A percentile compares a stretch with the other conserved stretches of the same genome.
Conservation (phyloP, 1,139 yeast genomes). For the Debaryomyces coudertii region DNA sequence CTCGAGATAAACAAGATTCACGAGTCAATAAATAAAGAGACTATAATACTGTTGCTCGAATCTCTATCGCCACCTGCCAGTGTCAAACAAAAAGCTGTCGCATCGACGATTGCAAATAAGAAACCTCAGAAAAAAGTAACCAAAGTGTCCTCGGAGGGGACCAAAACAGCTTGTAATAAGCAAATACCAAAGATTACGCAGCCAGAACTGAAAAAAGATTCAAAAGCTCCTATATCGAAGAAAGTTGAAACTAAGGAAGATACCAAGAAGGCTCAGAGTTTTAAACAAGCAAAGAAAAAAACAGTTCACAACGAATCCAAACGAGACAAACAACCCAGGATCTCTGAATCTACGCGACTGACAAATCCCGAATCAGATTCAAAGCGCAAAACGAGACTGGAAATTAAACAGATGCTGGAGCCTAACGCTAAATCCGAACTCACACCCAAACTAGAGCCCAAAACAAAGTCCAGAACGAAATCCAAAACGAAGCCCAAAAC, state of each 20-base stretch:
- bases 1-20: constrained; percentile 17
- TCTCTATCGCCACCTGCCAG: constrained; percentile 6
- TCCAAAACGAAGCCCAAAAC: neutral
- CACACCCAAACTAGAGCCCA: neutral
- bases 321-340: neutral
- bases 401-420: no score
- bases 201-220: neutral
- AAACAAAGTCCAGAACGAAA: neutral
- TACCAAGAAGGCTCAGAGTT: neutral
- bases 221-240: neutral
- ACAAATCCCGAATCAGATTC: neutral
- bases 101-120: neutral
- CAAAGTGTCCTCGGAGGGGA: neutral
- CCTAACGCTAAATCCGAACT: neutral
- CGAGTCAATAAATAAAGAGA: constrained; percentile 14
- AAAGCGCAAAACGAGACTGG: neutral
- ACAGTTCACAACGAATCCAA: neutral
- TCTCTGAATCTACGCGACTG: neutral
- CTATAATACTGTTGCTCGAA: neutral
- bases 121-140: neutral
- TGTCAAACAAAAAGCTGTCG: neutral
- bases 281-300: neutral
- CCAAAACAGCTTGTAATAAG: neutral
- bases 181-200: neutral
- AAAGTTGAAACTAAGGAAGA: neutral